Evolutionary conservation across 2,329 filamentous ascomycete genomes (phyloP).

Genomic region (Colletotrichum echinochloae): DNA sequence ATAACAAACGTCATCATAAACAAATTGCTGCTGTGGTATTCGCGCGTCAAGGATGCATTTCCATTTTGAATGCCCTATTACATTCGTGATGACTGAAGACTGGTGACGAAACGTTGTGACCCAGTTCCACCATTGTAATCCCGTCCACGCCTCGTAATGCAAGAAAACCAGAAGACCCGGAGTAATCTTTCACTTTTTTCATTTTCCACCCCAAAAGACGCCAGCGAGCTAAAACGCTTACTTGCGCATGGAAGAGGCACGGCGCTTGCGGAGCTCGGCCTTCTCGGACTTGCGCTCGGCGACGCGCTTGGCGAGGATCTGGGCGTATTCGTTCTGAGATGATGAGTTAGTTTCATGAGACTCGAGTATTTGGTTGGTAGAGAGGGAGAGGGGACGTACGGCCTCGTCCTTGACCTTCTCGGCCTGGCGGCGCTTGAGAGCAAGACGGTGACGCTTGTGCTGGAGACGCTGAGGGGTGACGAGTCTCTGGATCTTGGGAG

Average conservation of each 20-base stretch:
- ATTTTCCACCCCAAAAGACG: slow-evolving; percentile 45
- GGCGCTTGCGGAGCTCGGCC: slow-evolving; percentile 94
- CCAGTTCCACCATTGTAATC: slow-evolving; percentile 43
- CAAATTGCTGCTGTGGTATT: slow-evolving; percentile 39
- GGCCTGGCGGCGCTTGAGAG: slow-evolving; percentile 97
- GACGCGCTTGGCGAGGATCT: slow-evolving; percentile 96
- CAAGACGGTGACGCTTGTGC: slow-evolving; percentile 98
- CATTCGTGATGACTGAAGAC: slow-evolving; percentile 48
- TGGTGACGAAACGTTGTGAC: slow-evolving; percentile 14
- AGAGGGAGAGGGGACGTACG: slow-evolving; percentile 70
- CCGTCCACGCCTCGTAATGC: slow-evolving; percentile 53
- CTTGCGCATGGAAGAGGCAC: slow-evolving; percentile 95
- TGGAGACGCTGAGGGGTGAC: slow-evolving; percentile 99
- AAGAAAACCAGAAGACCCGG: slow-evolving; percentile 56
- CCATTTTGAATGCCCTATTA: slow-evolving; percentile 53
- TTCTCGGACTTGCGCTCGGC: slow-evolving; percentile 95
- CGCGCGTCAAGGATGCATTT: slow-evolving; percentile 48
- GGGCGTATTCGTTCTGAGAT: slow-evolving; percentile 90
- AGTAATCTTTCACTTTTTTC: slow-evolving; percentile 44
- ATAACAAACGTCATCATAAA: slow-evolving; percentile 3
- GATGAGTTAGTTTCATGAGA: slow-evolving; percentile 51
- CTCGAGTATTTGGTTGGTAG: background rate
- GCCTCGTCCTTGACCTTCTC: slow-evolving; percentile 99
- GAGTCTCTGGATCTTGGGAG: slow-evolving; percentile 99
- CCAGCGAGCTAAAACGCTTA: slow-evolving; percentile 60